Percentiles rank a stretch among this genome's conserved stretches.
Evolutionary conservation across 139 green algal species (phyloP).

Genomic region (Picochlorum costavermella): DNA sequence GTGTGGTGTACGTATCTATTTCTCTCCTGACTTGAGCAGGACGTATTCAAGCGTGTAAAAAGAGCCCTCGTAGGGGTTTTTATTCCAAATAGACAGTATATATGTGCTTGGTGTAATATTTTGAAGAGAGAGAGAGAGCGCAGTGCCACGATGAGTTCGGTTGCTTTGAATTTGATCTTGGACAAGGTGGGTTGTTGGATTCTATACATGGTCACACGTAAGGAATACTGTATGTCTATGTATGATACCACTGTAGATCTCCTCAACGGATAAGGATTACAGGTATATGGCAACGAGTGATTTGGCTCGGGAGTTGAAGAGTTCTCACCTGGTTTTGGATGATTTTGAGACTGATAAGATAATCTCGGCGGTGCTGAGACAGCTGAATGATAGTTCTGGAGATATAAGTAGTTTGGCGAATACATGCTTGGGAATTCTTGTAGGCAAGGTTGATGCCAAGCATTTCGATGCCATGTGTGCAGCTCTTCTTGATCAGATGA

Average conservation of each 20-base stretch:
- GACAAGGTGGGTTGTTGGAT: neutral
- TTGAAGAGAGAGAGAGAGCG: too few relatives aligned
- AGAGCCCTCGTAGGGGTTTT: too few relatives aligned
- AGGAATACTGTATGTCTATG: slow-evolving; percentile 15
- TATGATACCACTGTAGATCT: slow-evolving; percentile 20
- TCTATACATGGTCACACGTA: slow-evolving; percentile 25
- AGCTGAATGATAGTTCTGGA: slow-evolving; percentile 77
- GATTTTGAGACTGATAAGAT: slow-evolving; percentile 58
- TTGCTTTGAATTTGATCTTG: slow-evolving; percentile 2
- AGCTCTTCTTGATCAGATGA: slow-evolving; percentile 55
- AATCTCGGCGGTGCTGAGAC: slow-evolving; percentile 55
- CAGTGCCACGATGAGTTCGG: neutral
- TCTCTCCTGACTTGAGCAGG: too few relatives aligned
- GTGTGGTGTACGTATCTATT: too few relatives aligned
- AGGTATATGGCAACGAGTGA: slow-evolving; percentile 94
- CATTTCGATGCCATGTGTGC: slow-evolving; percentile 49
- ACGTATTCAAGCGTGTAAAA: too few relatives aligned
- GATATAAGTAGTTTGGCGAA: slow-evolving; percentile 86
- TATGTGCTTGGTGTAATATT: too few relatives aligned
- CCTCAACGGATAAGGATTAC: slow-evolving; percentile 36
- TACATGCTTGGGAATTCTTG: slow-evolving; percentile 82
- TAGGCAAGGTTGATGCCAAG: slow-evolving; percentile 55
- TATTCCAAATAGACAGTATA: too few relatives aligned
- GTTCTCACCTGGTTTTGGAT: slow-evolving; percentile 63
- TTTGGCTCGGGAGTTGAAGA: slow-evolving; percentile 74